Evolutionary conservation across 805 yeast genomes (phyloP).

Genomic region (Isabelozyma rhagii): DNA sequence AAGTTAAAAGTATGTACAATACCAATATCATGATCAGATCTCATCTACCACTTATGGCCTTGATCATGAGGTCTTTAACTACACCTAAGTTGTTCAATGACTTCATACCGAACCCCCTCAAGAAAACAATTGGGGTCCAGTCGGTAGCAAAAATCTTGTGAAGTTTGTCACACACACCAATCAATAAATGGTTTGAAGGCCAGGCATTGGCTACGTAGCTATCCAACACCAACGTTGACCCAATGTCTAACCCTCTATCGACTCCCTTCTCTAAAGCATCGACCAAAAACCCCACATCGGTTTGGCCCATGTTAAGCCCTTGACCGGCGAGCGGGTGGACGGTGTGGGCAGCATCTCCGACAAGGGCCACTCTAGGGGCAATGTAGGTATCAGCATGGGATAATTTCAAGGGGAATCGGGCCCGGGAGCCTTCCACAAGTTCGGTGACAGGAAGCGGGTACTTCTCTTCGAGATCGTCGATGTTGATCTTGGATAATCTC

Average conservation of each 20-base stretch:
- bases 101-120: slow-evolving; percentile 75
- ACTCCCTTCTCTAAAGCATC: slow-evolving; percentile 67
- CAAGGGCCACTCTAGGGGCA: slow-evolving; percentile 80
- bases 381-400: slow-evolving; percentile 90
- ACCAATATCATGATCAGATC: neutral
- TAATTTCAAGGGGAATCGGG: slow-evolving; percentile 82
- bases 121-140: slow-evolving; percentile 66
- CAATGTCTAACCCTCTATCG: slow-evolving; percentile 83
- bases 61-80: slow-evolving; percentile 68
- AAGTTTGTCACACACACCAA: slow-evolving; percentile 89
- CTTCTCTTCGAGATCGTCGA: slow-evolving; percentile 50
- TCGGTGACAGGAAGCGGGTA: slow-evolving; percentile 66
- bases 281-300: slow-evolving; percentile 75
- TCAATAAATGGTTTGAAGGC: slow-evolving; percentile 70
- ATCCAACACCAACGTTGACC: slow-evolving; percentile 75
- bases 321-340: slow-evolving; percentile 98
- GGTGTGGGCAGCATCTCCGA: slow-evolving; percentile 98
- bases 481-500: slow-evolving; percentile 50
- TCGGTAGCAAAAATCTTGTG: slow-evolving; percentile 83
- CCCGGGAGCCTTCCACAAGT: slow-evolving; percentile 65
- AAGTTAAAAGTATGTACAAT: no score
- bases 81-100: slow-evolving; percentile 59
- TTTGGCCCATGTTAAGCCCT: slow-evolving; percentile 96
- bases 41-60: slow-evolving; percentile 28
- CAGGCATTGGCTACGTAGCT: slow-evolving; percentile 84